These are phyloP conservation scores for Scopulariopsis brevicaulis DNA, from an alignment of 2,329 filamentous ascomycete species.

Conservation along the genomic window DNA sequence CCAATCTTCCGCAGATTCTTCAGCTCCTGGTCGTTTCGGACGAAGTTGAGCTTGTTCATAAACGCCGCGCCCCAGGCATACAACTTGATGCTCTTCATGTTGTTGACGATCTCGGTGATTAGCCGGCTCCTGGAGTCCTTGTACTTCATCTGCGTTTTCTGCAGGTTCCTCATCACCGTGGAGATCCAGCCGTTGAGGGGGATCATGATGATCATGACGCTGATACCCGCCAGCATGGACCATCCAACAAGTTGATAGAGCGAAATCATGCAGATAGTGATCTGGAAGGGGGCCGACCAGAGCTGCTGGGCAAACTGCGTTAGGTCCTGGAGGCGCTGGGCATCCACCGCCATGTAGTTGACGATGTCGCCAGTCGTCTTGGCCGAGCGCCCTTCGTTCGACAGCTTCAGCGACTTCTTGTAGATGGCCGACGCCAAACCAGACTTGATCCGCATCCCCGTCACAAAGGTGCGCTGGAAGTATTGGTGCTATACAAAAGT, in stretches of 20 bases:
- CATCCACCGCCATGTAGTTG: constrained; percentile 98
- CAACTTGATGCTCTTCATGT: constrained; percentile 99
- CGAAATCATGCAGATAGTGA: constrained; percentile 87
- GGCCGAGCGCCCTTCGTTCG: constrained; percentile 78
- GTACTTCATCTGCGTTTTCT: constrained; percentile 98
- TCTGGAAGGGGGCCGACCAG: constrained; percentile 97
- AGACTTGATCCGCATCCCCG: constrained; percentile 93
- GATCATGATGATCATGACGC: constrained; percentile 94
- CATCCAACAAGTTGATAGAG: constrained; percentile 89
- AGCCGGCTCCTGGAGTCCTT: constrained; percentile 88
- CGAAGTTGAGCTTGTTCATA: constrained; percentile 92
- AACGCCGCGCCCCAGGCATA: constrained; percentile 97
- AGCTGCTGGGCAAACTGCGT: constrained; percentile 92
- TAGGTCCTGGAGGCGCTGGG: constrained; percentile 86
- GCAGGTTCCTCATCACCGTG: constrained; percentile 82
- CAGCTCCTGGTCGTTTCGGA: constrained; percentile 90
- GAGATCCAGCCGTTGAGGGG: constrained; percentile 90
- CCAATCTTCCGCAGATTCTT: constrained; percentile 95
- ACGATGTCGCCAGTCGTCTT: constrained; percentile 97
- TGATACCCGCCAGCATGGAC: constrained; percentile 93
- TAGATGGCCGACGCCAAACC: constrained; percentile 87
- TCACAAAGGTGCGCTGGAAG: constrained; percentile 89
- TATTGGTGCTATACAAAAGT: constrained; percentile 61
- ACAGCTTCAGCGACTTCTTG: constrained; percentile 77
- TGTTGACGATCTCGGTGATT: constrained; percentile 96